Conservation (phyloP, 2,329 filamentous ascomycete genomes). For the Penicillium sp. region DNA sequence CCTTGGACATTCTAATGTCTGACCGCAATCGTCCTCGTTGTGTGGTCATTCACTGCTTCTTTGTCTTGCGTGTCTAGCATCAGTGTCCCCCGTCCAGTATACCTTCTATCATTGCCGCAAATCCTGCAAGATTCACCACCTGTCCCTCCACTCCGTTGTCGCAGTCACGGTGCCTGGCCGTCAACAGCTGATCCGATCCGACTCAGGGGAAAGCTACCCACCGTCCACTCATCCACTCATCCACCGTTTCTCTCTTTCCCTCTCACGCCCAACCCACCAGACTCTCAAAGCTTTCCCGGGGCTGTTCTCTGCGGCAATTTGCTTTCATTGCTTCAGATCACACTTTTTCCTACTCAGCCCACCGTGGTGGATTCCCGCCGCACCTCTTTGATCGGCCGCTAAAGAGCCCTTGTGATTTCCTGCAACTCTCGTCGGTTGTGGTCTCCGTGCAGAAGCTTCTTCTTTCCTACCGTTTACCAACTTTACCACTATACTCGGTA, state of each 20-base stretch:
- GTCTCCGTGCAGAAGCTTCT: conserved; percentile 18
- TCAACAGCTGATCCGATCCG: too few relatives aligned
- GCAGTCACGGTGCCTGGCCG: too few relatives aligned
- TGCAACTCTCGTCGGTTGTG: conserved; percentile 5
- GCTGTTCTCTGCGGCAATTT: too few relatives aligned
- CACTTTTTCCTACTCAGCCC: conserved; percentile 4
- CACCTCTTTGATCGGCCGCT: conserved; percentile 20
- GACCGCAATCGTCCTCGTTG: too few relatives aligned
- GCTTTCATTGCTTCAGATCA: neutral
- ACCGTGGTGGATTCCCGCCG: conserved; percentile 19
- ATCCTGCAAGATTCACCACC: neutral
- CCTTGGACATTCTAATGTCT: too few relatives aligned
- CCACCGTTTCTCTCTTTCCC: neutral
- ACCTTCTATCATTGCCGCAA: too few relatives aligned
- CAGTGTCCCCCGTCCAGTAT: too few relatives aligned
- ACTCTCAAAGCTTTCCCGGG: neutral
- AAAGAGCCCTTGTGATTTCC: conserved; percentile 8
- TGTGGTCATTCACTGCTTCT: too few relatives aligned
- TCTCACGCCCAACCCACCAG: too few relatives aligned
- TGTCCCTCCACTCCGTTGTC: neutral
- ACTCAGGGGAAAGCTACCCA: neutral
- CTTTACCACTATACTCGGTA: neutral
- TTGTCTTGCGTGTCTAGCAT: too few relatives aligned
- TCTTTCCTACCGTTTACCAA: conserved; percentile 8
- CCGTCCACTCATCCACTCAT: neutral